These are phyloP conservation scores for Mycena maculata DNA, from an alignment of 768 basidiomycete genomes.

Conservation along the genomic window DNA sequence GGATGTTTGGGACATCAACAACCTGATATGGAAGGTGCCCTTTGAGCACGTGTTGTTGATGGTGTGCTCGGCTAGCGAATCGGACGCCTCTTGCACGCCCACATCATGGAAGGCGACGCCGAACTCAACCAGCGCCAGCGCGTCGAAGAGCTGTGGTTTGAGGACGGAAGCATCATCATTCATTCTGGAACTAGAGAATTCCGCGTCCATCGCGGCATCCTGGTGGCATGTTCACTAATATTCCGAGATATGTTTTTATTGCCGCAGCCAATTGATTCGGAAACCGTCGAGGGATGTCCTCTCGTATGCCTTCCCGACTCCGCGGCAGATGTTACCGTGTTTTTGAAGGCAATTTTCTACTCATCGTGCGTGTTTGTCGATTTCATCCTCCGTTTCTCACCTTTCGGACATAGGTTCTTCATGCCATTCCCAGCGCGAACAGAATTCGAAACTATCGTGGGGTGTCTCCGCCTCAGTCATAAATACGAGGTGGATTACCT, in stretches of 20 bases:
- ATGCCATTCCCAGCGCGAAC: constrained; percentile 19
- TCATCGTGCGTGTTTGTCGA: background rate
- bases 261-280: background rate
- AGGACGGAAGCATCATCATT: background rate
- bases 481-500: constrained; percentile 21
- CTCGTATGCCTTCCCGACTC: background rate
- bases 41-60: too few relatives aligned
- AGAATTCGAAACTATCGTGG: background rate
- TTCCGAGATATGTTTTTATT: background rate
- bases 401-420: constrained; percentile 3
- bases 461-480: constrained; percentile 23
- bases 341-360: background rate
- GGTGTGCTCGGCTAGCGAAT: too few relatives aligned
- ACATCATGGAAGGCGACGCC: too few relatives aligned
- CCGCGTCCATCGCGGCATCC: background rate
- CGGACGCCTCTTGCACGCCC: too few relatives aligned
- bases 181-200: background rate
- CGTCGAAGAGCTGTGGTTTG: too few relatives aligned
- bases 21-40: too few relatives aligned
- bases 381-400: background rate
- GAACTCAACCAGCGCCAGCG: too few relatives aligned
- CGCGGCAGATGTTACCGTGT: background rate
- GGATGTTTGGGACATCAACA: too few relatives aligned
- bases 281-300: background rate
- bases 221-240: background rate